Conservation (phyloP, 140 eudicot species). For the Oenanthe javanica region DNA sequence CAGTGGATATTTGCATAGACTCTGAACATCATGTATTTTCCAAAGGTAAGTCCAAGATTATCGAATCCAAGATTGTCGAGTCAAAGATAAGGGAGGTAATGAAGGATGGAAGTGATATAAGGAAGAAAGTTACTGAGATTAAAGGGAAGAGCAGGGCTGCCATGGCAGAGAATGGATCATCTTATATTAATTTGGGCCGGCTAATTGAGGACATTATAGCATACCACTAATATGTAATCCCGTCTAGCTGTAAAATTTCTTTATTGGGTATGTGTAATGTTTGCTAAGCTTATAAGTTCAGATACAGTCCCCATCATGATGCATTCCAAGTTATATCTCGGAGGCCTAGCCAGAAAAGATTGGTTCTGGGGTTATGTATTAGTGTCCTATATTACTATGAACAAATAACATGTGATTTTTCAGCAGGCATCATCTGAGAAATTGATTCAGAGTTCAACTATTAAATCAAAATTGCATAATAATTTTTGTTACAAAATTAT, state of each 20-base stretch:
- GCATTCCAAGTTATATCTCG: neutral
- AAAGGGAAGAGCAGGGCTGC: neutral
- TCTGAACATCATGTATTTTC: neutral
- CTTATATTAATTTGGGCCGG: neutral
- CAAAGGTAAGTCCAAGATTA: neutral
- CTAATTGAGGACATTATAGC: neutral
- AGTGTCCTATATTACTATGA: neutral
- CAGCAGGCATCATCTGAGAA: neutral
- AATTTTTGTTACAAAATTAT: neutral
- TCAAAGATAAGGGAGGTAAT: neutral
- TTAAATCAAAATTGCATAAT: neutral
- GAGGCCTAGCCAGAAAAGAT: neutral
- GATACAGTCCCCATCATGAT: neutral
- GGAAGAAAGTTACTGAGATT: neutral
- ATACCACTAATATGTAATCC: neutral
- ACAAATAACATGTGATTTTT: neutral
- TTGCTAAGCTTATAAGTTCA: too few relatives aligned
- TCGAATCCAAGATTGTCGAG: neutral
- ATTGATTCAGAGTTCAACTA: neutral
- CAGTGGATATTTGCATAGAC: conserved; percentile 1
- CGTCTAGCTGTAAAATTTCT: neutral
- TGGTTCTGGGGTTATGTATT: neutral
- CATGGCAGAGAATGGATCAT: neutral
- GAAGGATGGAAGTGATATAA: neutral
- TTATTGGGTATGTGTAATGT: neutral